Percentiles rank a stretch among this genome's conserved stretches.
phyloP scores from a whole-genome alignment of 2,329 filamentous ascomycete species.

The Talaromyces sp. region DNA sequence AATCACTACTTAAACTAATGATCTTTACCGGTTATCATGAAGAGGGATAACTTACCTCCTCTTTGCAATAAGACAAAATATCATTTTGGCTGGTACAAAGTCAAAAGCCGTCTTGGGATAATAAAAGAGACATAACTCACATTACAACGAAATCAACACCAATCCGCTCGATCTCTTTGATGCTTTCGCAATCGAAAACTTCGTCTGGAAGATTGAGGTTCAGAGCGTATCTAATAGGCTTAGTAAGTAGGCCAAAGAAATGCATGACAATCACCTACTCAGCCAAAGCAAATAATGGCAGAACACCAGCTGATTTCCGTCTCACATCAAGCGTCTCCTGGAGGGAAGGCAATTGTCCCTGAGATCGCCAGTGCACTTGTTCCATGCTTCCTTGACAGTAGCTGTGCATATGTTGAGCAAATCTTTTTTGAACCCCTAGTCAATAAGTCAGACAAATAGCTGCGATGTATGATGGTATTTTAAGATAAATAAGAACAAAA shows the following conservation, averaged over 20 bases:
- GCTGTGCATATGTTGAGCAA: constrained; percentile 11
- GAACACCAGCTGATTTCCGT: constrained; percentile 15
- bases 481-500: neutral
- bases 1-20: neutral
- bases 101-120: neutral
- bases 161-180: constrained; percentile 16
- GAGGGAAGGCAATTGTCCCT: constrained; percentile 11
- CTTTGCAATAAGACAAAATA: constrained; percentile 21
- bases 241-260: neutral
- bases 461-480: neutral
- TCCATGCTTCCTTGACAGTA: constrained; percentile 14
- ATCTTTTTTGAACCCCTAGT: constrained; percentile 12
- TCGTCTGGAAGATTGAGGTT: constrained; percentile 15
- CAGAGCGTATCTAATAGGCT: neutral
- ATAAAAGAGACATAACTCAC: constrained; percentile 8
- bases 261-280: constrained; percentile 11
- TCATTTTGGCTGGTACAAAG: constrained; percentile 17
- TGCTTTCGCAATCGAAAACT: constrained; percentile 15
- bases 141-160: constrained; percentile 16
- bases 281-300: constrained; percentile 17
- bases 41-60: constrained; percentile 13
- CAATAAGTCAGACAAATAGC: neutral
- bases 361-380: constrained; percentile 15
- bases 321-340: constrained; percentile 15
- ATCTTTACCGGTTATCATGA: neutral